phyloP scores from a whole-genome alignment of 2,329 filamentous ascomycete genomes.

The Ophioceras dolichostomum region DNA sequence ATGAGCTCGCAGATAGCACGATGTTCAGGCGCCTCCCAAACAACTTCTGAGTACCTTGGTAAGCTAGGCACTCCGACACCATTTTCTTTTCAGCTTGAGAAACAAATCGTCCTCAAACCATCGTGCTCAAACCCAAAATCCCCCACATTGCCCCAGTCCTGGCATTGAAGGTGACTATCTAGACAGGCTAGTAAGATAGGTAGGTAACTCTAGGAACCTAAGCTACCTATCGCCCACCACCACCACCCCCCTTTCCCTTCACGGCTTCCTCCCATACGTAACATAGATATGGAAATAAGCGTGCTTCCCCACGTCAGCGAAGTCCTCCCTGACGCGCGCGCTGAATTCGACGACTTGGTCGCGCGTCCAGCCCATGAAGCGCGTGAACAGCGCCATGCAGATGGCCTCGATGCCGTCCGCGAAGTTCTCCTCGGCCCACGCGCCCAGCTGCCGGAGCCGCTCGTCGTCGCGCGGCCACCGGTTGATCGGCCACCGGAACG shows the following conservation, averaged over 20 bases:
- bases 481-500: constrained; percentile 23
- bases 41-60: too few species aligned
- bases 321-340: constrained; percentile 12
- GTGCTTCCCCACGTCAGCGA: constrained; percentile 14
- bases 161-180: too few species aligned
- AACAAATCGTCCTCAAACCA: too few species aligned
- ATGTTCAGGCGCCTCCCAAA: too few species aligned
- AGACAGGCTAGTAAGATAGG: too few species aligned
- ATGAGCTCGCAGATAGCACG: too few species aligned
- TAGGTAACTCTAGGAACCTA: too few species aligned
- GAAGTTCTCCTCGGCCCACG: constrained; percentile 18
- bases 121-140: neutral
- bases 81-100: too few species aligned
- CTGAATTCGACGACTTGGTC: constrained; percentile 16
- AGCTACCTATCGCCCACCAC: too few species aligned
- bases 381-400: constrained; percentile 22
- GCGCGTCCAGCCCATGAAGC: constrained; percentile 20
- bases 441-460: constrained; percentile 21
- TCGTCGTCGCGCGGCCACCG: constrained; percentile 22
- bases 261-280: constrained; percentile 15
- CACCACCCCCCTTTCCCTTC: neutral
- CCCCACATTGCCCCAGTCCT: neutral
- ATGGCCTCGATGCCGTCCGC: constrained; percentile 20
- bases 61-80: too few species aligned
- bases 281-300: constrained; percentile 16